Base-by-base conservation (phyloP, 495 filamentous ascomycete genomes). In the Tuber calosporum region DNA sequence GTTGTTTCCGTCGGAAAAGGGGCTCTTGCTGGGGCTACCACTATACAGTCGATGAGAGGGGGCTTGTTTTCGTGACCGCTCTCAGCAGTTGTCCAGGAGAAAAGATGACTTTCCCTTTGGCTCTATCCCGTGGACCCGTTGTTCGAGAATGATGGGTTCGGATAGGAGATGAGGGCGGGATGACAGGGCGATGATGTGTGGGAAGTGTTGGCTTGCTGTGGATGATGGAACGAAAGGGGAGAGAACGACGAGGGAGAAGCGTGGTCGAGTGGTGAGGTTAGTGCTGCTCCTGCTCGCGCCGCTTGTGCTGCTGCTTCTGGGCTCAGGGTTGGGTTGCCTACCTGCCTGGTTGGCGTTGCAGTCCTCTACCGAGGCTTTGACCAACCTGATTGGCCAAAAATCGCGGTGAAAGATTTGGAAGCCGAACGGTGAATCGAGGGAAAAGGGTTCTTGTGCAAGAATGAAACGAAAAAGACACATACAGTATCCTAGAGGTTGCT, bases 351-450 rank as follows among this genome's bases (percentile, higher is more conserved):
- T 77, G 41, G 40, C 74, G 69, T 62, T 48, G 26, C 74, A 58
- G 42, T 30, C 67, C 73, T 67, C 71, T 73, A 68, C 70, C 75
- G 75, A 77, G 75, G 74, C 36, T 67, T 66, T 66, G 66, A 71
- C 66, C 69, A 68, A 75, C 70, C 71, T 78, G 76, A 78, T 78
- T 78, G 76, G 76, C 73, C 70, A 68, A 75, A 77, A 77, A 78
- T 77, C 69, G 70, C 75, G 76, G 76, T 77, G 74, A 73, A 68
- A 45, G 41, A 58, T 20, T 66, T 66, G 67, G 70, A 53, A n/a
- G 70, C 72, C 74, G 67, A 75, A 77, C 70, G 70, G 40, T 78
- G 76, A 78, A 78, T 78, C 58, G 73, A 77, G 58, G 70, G 53
- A 77, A 70, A 40, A 53, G 69, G 37, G 38, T 39, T 67, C 34